Evolutionary conservation across 108 stramenopile genomes (phyloP), one percentile per base, ranked within the genome.

Genomic region (Cylindrotheca closterium): DNA sequence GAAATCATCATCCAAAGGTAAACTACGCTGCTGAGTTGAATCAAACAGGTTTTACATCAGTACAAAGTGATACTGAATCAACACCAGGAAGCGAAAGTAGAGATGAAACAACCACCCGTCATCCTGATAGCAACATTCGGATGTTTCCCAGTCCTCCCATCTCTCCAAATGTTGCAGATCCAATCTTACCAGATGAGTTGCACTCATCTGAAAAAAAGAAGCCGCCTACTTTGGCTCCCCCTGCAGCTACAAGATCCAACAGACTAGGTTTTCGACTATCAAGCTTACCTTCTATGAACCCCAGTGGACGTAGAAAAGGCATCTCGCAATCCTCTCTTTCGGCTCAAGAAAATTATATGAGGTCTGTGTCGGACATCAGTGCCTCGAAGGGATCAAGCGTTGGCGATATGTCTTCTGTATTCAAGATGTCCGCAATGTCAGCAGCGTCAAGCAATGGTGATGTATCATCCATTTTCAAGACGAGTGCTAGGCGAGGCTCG

Each of bases 241-340:
- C 7, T 42, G 37, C 10, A 10, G 15, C 37, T 15, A 42, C 15
- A 7, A 10, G 10, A 42, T 42, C 37, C 7, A 42, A 42, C 37
- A 7, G 15, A 42, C 61, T 64, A 17, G 29, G 48, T 3, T 19
- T 51, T 1, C 31, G 52, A 22, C 37, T 64, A 32, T 24, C 50
- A 23, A 25, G 63, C 3, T 33, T 64, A 26, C 60, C 60, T 48
- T 2, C 29, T 3, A 26, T 61, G 25, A 49, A 48, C 10, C 19
- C 33, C 3, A 37, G 7, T 42, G 21, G 1, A 8, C 28, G 24
- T 27, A 28, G 15, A 27, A 21, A 49, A 29, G 17, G 48, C 10
- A 29, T 24, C 17, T 50, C 31, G 1, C 29, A 48, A 42, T 64
- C 63, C 26, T 53, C 12, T n/a, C 18, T 31, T 1, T 64, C 63